A percentile compares a stretch with the other conserved stretches of the same genome.
phyloP scores from a whole-genome alignment of 1,284 basidiomycete genomes.

The Mrakiaceae sp. region DNA sequence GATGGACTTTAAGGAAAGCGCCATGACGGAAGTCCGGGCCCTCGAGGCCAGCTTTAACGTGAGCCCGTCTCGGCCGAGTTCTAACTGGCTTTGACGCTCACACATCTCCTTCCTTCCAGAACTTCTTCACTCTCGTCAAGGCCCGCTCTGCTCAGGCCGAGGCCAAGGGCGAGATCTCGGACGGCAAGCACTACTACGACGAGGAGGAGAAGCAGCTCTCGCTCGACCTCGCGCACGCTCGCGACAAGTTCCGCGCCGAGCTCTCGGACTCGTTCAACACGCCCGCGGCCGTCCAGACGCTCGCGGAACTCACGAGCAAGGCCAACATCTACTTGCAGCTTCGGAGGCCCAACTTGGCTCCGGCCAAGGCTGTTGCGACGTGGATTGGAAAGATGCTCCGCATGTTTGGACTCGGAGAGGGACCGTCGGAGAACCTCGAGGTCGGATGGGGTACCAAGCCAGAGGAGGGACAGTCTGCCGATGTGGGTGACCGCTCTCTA shows the following conservation, averaged over 20 bases:
- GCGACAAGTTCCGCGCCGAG: conserved; percentile 70
- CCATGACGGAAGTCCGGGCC: conserved; percentile 73
- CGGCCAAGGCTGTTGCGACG: conserved; percentile 61
- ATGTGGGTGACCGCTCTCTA: conserved; percentile 43
- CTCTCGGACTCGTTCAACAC: conserved; percentile 98
- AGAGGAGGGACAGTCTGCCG: conserved; percentile 35
- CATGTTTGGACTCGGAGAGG: conserved; percentile 91
- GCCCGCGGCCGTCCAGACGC: conserved; percentile 61
- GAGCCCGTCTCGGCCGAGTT: conserved; percentile 26
- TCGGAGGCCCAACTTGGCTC: conserved; percentile 47
- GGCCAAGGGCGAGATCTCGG: conserved; percentile 26
- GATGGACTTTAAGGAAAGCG: conserved; percentile 86
- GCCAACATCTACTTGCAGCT: conserved; percentile 74
- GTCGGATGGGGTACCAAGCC: conserved; percentile 41
- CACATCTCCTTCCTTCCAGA: conserved; percentile 44
- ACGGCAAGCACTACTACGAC: conserved; percentile 41
- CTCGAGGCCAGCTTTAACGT: conserved; percentile 83
- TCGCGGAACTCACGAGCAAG: conserved; percentile 75
- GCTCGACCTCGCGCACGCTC: conserved; percentile 55
- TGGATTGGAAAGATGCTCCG: conserved; percentile 86
- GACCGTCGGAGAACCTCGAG: conserved; percentile 29
- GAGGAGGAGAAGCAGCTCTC: conserved; percentile 54
- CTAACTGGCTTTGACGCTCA: background rate
- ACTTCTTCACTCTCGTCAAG: conserved; percentile 84
- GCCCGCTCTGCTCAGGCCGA: conserved; percentile 49